Evolutionary conservation across 768 basidiomycete species (phyloP).

Genomic region (Rickenella mellea): DNA sequence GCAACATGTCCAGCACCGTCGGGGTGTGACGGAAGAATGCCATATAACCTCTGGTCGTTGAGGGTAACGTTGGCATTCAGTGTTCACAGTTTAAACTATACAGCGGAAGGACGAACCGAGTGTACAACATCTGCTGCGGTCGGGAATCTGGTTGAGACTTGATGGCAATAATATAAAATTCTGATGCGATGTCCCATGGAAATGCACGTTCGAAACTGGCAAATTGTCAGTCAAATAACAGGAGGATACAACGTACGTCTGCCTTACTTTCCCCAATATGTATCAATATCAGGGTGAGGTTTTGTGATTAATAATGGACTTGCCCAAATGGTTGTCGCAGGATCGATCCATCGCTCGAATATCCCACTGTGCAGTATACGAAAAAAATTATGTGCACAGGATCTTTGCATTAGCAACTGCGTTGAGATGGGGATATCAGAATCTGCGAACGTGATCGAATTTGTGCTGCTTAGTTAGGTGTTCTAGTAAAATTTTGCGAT

Average conservation of each 20-base stretch:
- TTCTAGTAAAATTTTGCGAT: background rate
- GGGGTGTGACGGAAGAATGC: background rate
- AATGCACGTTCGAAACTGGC: background rate
- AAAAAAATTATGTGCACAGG: background rate
- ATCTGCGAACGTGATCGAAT: background rate
- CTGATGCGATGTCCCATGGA: background rate
- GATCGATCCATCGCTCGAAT: background rate
- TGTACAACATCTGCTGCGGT: background rate
- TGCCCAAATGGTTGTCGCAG: background rate
- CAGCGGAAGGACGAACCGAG: background rate
- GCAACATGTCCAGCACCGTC: background rate
- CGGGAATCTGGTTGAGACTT: background rate
- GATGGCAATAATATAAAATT: background rate
- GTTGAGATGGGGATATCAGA: background rate
- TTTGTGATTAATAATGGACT: background rate
- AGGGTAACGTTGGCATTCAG: background rate
- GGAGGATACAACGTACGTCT: background rate
- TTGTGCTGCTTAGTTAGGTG: background rate
- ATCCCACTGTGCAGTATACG: background rate
- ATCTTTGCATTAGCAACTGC: background rate
- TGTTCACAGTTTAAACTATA: background rate
- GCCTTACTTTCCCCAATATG: background rate
- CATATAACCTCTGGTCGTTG: conserved; percentile 1
- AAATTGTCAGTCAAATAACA: background rate
- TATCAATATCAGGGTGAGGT: background rate